Conservation (phyloP, 331 rosid genomes). For the Spiraea crenata region DNA sequence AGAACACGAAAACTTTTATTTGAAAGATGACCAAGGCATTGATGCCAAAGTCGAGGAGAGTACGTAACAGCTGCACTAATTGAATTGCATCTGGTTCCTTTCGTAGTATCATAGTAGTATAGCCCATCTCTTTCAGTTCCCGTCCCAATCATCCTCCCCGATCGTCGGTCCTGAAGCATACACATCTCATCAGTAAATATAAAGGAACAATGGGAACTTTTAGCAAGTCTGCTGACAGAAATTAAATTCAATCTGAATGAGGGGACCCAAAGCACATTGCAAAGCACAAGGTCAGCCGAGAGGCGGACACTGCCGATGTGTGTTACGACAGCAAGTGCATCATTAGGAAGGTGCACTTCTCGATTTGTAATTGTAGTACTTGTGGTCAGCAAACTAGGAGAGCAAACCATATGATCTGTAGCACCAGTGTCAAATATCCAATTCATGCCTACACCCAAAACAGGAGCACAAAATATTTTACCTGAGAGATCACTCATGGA, state of each 20-base stretch:
- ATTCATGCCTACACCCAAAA: neutral
- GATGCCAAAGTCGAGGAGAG: no score
- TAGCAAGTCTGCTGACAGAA: neutral
- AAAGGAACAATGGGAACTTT: neutral
- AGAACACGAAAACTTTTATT: no score
- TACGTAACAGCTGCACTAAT: no score
- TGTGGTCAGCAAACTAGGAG: neutral
- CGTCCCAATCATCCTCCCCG: no score
- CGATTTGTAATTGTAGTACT: neutral
- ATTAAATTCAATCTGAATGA: neutral
- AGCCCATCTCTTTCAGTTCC: no score
- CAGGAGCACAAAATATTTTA: neutral
- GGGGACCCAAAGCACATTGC: neutral
- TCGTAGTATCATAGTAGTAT: no score
- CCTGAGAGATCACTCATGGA: neutral
- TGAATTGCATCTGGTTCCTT: no score
- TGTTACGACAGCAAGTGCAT: neutral
- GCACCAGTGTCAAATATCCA: neutral
- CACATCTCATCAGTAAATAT: neutral
- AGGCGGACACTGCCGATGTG: neutral
- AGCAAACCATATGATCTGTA: conserved; percentile 1
- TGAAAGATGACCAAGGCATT: no score
- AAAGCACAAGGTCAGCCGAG: neutral
- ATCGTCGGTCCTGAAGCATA: neutral
- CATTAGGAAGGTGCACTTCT: neutral